phyloP scores from a whole-genome alignment of 2,329 filamentous ascomycete genomes.

The Curvularia eragrostidis region DNA sequence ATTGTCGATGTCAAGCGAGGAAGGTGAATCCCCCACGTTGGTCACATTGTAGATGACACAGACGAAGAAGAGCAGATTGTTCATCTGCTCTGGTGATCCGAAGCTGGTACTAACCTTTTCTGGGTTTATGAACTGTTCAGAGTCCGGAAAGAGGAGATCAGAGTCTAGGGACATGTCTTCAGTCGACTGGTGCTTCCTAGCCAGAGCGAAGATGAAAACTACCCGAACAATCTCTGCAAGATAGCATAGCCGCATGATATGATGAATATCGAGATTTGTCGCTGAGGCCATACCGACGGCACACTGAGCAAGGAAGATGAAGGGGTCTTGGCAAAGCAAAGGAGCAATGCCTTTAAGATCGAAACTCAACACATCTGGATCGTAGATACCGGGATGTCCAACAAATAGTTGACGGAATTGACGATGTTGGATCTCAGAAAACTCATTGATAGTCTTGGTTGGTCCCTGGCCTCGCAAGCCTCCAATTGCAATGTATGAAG shows the following conservation, averaged over 20 bases:
- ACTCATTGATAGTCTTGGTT: constrained; percentile 70
- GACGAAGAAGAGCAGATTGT: constrained; percentile 42
- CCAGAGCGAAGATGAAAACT: constrained; percentile 60
- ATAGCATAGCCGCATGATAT: constrained; percentile 85
- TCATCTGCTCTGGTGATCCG: constrained; percentile 37
- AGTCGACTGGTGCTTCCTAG: constrained; percentile 14
- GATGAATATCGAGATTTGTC: constrained; percentile 74
- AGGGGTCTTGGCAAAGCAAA: constrained; percentile 73
- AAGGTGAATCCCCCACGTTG: constrained; percentile 32
- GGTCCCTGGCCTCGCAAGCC: constrained; percentile 67
- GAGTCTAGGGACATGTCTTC: constrained; percentile 8
- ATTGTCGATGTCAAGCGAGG: constrained; percentile 34
- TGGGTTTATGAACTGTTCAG: constrained; percentile 36
- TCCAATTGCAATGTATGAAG: constrained; percentile 82
- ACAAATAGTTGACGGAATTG: constrained; percentile 81
- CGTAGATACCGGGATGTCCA: constrained; percentile 54
- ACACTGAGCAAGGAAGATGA: constrained; percentile 81
- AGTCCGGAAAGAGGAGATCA: constrained; percentile 18
- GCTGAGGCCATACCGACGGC: constrained; percentile 73
- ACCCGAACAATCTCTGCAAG: constrained; percentile 90
- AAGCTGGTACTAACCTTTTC: constrained; percentile 33
- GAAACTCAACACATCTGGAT: constrained; percentile 45
- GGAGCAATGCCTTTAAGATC: constrained; percentile 57
- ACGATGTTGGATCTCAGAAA: constrained; percentile 69
- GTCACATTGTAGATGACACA: constrained; percentile 41